Evolutionary conservation across 345 rosid genomes (phyloP).

Genomic region (Iberis pinnata): DNA sequence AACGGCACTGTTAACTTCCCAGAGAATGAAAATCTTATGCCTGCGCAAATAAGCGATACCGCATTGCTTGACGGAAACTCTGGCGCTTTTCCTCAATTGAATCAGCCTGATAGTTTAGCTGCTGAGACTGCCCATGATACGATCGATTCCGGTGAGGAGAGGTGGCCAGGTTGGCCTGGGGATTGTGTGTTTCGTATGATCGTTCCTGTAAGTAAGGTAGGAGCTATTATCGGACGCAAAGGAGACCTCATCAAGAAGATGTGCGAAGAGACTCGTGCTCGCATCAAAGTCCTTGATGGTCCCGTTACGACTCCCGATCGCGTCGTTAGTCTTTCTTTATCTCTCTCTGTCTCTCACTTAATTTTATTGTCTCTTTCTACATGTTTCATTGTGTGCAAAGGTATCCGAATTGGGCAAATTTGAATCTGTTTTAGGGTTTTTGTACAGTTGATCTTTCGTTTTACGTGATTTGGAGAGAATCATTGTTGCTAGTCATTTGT

Average conservation of each 20-base stretch:
- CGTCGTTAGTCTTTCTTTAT: conserved; percentile 44
- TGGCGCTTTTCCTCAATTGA: conserved; percentile 11
- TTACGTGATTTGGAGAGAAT: neutral
- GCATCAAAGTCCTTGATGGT: conserved; percentile 75
- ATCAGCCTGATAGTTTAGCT: conserved; percentile 18
- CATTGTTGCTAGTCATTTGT: conserved; percentile 17
- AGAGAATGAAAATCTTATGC: conserved; percentile 3
- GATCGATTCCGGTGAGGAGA: conserved; percentile 26
- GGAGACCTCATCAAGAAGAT: conserved; percentile 85
- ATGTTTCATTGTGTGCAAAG: neutral
- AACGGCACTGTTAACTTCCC: conserved; percentile 12
- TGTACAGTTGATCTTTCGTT: neutral
- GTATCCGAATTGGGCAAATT: conserved; percentile 5
- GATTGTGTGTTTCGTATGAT: conserved; percentile 70
- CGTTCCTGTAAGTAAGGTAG: conserved; percentile 68
- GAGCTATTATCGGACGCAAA: conserved; percentile 78
- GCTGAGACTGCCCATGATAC: conserved; percentile 1
- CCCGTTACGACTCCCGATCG: conserved; percentile 56
- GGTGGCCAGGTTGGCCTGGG: conserved; percentile 96
- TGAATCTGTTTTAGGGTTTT: conserved; percentile 6
- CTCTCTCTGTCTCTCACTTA: neutral
- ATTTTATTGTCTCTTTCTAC: neutral
- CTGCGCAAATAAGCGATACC: neutral
- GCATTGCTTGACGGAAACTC: conserved; percentile 10
- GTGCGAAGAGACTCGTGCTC: conserved; percentile 85